Evolutionary conservation across 345 rosid genomes (phyloP), one percentile per base, ranked within the genome.

Genomic region (Hibiscus syriacus): DNA sequence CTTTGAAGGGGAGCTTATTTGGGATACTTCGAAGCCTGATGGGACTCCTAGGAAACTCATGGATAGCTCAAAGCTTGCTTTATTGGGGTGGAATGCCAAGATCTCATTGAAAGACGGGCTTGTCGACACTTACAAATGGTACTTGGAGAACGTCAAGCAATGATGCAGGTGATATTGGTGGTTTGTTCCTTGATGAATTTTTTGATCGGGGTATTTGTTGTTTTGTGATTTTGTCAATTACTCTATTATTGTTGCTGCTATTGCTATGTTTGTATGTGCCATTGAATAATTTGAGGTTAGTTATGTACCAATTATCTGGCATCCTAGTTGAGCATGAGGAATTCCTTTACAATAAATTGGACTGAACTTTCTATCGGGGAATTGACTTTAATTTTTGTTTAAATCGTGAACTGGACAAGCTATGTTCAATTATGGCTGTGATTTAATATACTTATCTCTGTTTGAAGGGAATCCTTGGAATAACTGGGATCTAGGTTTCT

Each of bases 71-170:
- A 56, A 56, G 16, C 39, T 90, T 0, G 81, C 86, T 0, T 80
- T 73, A n/a, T 79, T 93, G 80, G 98, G 96, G 4, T 93, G 97
- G 97, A 70, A 59, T 1, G 85, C 98, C 0, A 87, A 89, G 84
- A 39, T 91, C 45, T 78, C 92, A 3, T 62, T 90, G 2, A 84
- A 69, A 71, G 97, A 87, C 64, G 98, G 98, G 2, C 94, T 93
- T 48, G 69, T 74, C 34, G 92, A 82, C 60, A 93, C 96, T 54
- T 93, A 93, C 56, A 80, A 82, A 46, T 93, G 97, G 98, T 93
- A 90, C 69, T 70, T 82, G 84, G 87, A 86, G 78, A 89, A 87
- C 60, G 88, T 88, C 14, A 70, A 67, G 70, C 81, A 77, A 34
- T 82, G 74, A 58, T 56, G 41, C 41, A 36, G 41, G 23, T 68